Percentiles rank a stretch among this genome's conserved stretches.
Conservation (phyloP, 2,329 filamentous ascomycete genomes). For the Hypoxylon sp. region DNA sequence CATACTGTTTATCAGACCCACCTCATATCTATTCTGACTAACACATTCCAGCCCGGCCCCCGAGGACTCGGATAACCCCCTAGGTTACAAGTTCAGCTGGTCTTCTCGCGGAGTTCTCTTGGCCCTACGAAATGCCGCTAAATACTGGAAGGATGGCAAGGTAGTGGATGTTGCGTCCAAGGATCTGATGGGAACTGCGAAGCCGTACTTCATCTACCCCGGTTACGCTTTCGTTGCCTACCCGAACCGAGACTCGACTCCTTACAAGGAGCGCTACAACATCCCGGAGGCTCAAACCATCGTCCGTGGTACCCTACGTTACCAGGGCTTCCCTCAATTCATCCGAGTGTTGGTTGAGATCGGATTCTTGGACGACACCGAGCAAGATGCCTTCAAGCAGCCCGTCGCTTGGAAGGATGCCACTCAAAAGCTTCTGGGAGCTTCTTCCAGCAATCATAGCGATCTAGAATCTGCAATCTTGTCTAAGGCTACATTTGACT, state of each 20-base stretch:
- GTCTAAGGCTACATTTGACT: conserved; percentile 76
- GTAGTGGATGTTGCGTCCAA: conserved; percentile 67
- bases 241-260: conserved; percentile 90
- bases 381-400: conserved; percentile 70
- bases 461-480: conserved; percentile 68
- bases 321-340: conserved; percentile 89
- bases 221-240: conserved; percentile 91
- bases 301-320: conserved; percentile 83
- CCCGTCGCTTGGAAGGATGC: conserved; percentile 84
- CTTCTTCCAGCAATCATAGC: conserved; percentile 56
- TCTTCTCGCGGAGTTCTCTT: conserved; percentile 84
- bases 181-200: conserved; percentile 84
- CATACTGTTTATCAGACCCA: too few species aligned
- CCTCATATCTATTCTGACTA: too few species aligned
- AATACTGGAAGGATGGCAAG: conserved; percentile 81
- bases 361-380: conserved; percentile 81
- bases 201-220: conserved; percentile 90
- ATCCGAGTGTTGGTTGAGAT: conserved; percentile 89
- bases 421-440: conserved; percentile 77
- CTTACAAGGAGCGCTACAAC: conserved; percentile 85
- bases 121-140: conserved; percentile 83
- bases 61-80: conserved; percentile 84
- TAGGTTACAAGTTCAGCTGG: conserved; percentile 92
- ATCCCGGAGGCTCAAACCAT: conserved; percentile 92
- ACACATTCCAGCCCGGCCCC: too few species aligned